Conservation (phyloP, 164 flowering plant genomes). For the Brasenia schreberi region DNA sequence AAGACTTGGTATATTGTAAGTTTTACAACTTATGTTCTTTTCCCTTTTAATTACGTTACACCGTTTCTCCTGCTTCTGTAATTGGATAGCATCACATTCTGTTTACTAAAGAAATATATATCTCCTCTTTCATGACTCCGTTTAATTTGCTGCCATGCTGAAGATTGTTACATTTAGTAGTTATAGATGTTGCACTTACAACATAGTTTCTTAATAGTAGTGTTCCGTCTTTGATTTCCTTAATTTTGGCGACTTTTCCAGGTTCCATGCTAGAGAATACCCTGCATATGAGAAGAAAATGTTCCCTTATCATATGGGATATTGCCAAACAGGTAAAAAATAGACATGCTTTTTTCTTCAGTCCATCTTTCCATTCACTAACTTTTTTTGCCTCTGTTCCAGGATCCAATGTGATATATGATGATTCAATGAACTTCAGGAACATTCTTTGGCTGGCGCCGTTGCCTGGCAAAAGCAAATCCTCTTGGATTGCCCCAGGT, state of each 20-base stretch:
- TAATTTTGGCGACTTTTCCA: conserved; percentile 12
- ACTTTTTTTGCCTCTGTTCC: conserved; percentile 6
- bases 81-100: background rate
- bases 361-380: background rate
- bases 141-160: background rate
- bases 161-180: too few species aligned
- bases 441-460: conserved; percentile 99
- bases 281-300: conserved; percentile 61
- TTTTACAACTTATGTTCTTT: conserved; percentile 6
- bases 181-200: too few species aligned
- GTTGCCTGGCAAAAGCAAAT: conserved; percentile 46
- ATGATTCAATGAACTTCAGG: conserved; percentile 75
- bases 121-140: background rate
- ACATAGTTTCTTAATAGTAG: too few species aligned
- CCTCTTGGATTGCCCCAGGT: conserved; percentile 82
- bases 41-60: background rate
- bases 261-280: conserved; percentile 96
- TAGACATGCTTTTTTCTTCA: too few species aligned
- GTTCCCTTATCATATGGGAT: conserved; percentile 82
- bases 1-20: conserved; percentile 93
- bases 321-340: conserved; percentile 93
- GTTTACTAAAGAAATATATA: background rate
- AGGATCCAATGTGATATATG: conserved; percentile 68
- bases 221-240: background rate
- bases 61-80: background rate